Conservation (phyloP, 1,284 basidiomycete species). For the Phlebopus sp. region DNA sequence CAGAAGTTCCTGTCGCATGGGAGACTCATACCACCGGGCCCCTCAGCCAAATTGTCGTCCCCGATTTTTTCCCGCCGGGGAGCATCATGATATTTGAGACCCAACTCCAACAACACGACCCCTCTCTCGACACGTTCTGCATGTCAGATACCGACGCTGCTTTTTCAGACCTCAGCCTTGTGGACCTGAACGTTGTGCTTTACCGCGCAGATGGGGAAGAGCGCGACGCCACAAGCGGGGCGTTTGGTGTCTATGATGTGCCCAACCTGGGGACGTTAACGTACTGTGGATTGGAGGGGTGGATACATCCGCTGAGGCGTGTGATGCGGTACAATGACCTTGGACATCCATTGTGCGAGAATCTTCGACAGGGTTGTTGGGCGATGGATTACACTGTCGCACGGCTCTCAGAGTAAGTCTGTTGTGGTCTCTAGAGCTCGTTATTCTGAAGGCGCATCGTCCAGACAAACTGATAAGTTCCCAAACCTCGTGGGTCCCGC, state of each 20-base stretch:
- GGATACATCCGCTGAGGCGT: slow-evolving; percentile 85
- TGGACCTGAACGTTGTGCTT: slow-evolving; percentile 85
- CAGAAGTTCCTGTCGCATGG: slow-evolving; percentile 49
- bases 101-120: slow-evolving; percentile 65
- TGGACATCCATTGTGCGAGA: slow-evolving; percentile 85
- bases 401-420: slow-evolving; percentile 69
- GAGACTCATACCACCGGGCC: slow-evolving; percentile 66
- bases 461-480: slow-evolving; percentile 64
- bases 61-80: slow-evolving; percentile 87
- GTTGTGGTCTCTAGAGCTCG: neutral
- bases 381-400: slow-evolving; percentile 81
- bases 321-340: slow-evolving; percentile 89
- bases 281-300: slow-evolving; percentile 93
- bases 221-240: slow-evolving; percentile 74
- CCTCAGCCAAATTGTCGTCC: slow-evolving; percentile 77
- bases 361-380: slow-evolving; percentile 86
- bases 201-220: slow-evolving; percentile 89
- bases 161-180: slow-evolving; percentile 72
- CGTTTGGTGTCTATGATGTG: slow-evolving; percentile 77
- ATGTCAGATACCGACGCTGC: slow-evolving; percentile 65
- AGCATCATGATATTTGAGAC: slow-evolving; percentile 91
- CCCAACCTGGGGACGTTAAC: slow-evolving; percentile 71
- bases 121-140: slow-evolving; percentile 70
- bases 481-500: slow-evolving; percentile 71
- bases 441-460: slow-evolving; percentile 6